These are phyloP conservation scores for Neurospora sp. DNA, from an alignment of 495 filamentous ascomycete species.

Conservation along the genomic window DNA sequence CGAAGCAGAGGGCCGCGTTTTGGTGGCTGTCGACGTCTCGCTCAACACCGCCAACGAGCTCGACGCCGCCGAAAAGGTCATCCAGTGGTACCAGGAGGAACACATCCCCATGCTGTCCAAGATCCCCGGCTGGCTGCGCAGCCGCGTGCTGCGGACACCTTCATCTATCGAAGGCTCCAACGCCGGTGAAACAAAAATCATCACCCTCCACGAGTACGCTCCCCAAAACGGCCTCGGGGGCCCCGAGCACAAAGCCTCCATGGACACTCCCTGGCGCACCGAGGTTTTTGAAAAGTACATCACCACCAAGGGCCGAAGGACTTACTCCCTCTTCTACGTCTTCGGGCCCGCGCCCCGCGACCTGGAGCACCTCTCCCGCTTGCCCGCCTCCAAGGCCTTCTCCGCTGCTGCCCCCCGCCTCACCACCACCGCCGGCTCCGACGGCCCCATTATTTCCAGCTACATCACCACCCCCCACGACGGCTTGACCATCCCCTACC, in stretches of 20 bases:
- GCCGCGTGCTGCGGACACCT: conserved; percentile 50
- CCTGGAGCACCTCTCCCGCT: conserved; percentile 37
- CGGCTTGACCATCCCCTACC: conserved; percentile 56
- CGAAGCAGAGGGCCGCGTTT: conserved; percentile 49
- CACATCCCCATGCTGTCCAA: conserved; percentile 61
- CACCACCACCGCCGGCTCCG: conserved; percentile 25
- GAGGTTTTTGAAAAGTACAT: conserved; percentile 48
- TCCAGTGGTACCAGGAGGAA: conserved; percentile 62
- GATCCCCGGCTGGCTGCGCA: conserved; percentile 67
- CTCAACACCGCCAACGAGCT: conserved; percentile 41
- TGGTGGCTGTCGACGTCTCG: conserved; percentile 51
- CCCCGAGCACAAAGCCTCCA: conserved; percentile 50
- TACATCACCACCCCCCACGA: conserved; percentile 58
- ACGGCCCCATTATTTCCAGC: conserved; percentile 41
- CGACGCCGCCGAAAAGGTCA: conserved; percentile 42
- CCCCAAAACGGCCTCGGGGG: conserved; percentile 54
- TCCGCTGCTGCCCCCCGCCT: conserved; percentile 46
- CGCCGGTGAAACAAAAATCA: conserved; percentile 37
- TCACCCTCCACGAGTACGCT: conserved; percentile 63
- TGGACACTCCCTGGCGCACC: conserved; percentile 45
- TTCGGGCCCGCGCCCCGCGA: conserved; percentile 68
- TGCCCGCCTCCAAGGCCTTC: conserved; percentile 30
- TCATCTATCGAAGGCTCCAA: conserved; percentile 29
- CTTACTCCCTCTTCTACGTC: conserved; percentile 65
- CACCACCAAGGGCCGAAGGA: conserved; percentile 42